A percentile compares a stretch with the other conserved stretches of the same genome.
Evolutionary conservation across 306 rosid species (phyloP).

Genomic region (Inga leiocalycina): DNA sequence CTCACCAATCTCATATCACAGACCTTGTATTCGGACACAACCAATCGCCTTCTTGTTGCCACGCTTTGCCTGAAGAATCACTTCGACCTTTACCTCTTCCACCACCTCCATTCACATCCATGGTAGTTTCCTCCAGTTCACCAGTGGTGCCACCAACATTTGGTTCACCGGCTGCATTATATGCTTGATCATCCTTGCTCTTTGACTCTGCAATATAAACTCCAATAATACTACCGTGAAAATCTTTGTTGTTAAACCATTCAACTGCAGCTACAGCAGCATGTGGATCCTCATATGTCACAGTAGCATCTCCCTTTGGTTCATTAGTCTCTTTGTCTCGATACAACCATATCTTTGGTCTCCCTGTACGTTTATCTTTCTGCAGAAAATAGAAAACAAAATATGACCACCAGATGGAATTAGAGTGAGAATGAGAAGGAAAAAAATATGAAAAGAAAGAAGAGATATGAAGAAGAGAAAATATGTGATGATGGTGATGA

Average conservation of each 20-base stretch:
- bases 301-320: constrained; percentile 98
- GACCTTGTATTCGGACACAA: constrained; percentile 99
- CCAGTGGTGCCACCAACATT: constrained; percentile 45
- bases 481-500: constrained; percentile 5
- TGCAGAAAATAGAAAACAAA: constrained; percentile 37
- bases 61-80: constrained; percentile 83
- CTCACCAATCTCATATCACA: constrained; percentile 99
- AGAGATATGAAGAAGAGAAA: background rate
- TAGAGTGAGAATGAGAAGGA: background rate
- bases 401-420: constrained; percentile 4
- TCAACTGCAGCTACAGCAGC: constrained; percentile 96
- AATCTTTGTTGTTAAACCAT: constrained; percentile 94
- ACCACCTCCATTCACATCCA: constrained; percentile 55
- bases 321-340: constrained; percentile 87
- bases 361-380: constrained; percentile 98
- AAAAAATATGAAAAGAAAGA: background rate
- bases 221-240: constrained; percentile 87
- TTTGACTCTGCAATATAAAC: constrained; percentile 93
- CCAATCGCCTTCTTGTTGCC: constrained; percentile 99
- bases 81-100: constrained; percentile 77
- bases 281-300: constrained; percentile 96
- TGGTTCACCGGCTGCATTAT: constrained; percentile 56
- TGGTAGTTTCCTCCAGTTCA: constrained; percentile 57
- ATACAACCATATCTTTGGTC: constrained; percentile 90
- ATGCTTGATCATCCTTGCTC: constrained; percentile 73